These are phyloP conservation scores for Malania oleifera DNA, from an alignment of 164 flowering plant genomes.

Conservation along the genomic window DNA sequence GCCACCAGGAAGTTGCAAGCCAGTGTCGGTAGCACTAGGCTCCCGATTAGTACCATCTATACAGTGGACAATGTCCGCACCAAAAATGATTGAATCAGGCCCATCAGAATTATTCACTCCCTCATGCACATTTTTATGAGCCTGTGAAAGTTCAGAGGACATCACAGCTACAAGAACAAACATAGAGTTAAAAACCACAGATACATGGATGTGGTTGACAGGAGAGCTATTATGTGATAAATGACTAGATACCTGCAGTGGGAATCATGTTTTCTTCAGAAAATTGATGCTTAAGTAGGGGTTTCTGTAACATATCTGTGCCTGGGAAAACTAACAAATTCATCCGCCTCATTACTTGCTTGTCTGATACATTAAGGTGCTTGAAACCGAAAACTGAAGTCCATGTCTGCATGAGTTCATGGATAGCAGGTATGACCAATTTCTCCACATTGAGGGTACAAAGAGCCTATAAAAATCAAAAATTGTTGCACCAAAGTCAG, in stretches of 20 bases:
- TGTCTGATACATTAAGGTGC: constrained; percentile 41
- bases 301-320: constrained; percentile 62
- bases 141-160: constrained; percentile 8
- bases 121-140: not conserved
- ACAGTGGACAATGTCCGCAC: not conserved
- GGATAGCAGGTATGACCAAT: constrained; percentile 75
- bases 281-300: constrained; percentile 15
- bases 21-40: constrained; percentile 8
- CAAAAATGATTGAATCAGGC: constrained; percentile 9
- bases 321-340: constrained; percentile 61
- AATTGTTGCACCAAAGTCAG: not conserved
- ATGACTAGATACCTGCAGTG: constrained; percentile 10
- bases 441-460: constrained; percentile 47
- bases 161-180: constrained; percentile 14
- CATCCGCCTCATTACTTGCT: constrained; percentile 45
- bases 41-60: not conserved
- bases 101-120: constrained; percentile 3
- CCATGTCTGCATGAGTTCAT: constrained; percentile 67
- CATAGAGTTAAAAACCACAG: not conserved
- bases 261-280: constrained; percentile 7
- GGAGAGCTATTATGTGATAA: not conserved
- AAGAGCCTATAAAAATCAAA: constrained; percentile 32
- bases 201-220: not conserved
- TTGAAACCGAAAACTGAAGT: constrained; percentile 66
- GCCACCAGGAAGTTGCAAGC: constrained; percentile 13